Evolutionary conservation across 352 stramenopile genomes (phyloP).

Genomic region (Globisporangium recalcitrans): DNA sequence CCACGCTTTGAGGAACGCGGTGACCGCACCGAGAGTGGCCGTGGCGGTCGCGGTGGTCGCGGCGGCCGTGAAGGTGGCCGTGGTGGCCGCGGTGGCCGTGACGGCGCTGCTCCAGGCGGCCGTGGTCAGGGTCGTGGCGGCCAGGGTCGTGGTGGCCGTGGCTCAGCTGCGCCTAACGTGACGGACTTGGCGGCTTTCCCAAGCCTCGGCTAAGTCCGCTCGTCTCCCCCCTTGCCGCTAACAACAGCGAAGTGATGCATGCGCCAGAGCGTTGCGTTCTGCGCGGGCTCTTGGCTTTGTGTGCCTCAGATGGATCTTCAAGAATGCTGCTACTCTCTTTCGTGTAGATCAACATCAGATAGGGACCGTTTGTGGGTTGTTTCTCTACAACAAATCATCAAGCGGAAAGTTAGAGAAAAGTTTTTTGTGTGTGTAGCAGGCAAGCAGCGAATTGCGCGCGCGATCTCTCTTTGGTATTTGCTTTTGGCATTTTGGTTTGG

Average conservation of each 20-base stretch:
- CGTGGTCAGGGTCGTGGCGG: slow-evolving; percentile 46
- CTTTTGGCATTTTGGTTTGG: not conserved
- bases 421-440: slow-evolving; percentile 21
- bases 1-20: slow-evolving; percentile 55
- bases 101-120: slow-evolving; percentile 18
- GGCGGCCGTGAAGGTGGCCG: slow-evolving; percentile 42
- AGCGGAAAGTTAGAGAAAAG: slow-evolving; percentile 70
- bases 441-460: slow-evolving; percentile 5
- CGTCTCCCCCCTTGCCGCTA: slow-evolving; percentile 15
- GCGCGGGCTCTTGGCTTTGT: not conserved
- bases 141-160: slow-evolving; percentile 27
- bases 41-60: slow-evolving; percentile 43
- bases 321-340: slow-evolving; percentile 34
- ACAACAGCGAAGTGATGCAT: slow-evolving; percentile 40
- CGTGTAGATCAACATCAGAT: slow-evolving; percentile 52
- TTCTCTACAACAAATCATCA: slow-evolving; percentile 25
- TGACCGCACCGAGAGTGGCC: slow-evolving; percentile 34
- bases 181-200: slow-evolving; percentile 83
- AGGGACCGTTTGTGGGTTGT: slow-evolving; percentile 53
- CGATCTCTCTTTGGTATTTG: not conserved
- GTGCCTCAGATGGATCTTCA: slow-evolving; percentile 6
- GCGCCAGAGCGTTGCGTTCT: slow-evolving; percentile 32
- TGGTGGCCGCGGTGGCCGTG: slow-evolving; percentile 30
- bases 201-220: slow-evolving; percentile 61
- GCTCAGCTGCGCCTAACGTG: slow-evolving; percentile 51